Percentiles rank a stretch among this genome's conserved stretches.
Conservation (phyloP, 495 filamentous ascomycete species). For the Peziza echinospora region DNA sequence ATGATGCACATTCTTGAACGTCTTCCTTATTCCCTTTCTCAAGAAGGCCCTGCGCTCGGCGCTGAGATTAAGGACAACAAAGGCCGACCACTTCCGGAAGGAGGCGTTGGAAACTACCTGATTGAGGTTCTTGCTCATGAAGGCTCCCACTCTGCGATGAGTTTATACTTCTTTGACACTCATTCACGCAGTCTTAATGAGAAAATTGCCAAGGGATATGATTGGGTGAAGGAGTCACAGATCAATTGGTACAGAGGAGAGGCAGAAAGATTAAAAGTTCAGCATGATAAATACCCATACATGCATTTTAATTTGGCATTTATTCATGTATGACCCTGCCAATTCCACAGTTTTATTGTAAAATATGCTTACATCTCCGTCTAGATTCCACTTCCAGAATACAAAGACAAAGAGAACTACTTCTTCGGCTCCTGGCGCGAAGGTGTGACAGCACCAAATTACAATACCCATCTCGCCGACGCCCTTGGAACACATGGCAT, state of each 20-base stretch:
- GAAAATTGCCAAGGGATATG: conserved; percentile 48
- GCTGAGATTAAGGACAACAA: conserved; percentile 7
- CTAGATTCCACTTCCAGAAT: conserved; percentile 89
- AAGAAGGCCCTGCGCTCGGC: conserved; percentile 45
- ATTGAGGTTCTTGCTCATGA: conserved; percentile 69
- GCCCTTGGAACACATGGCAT: conserved; percentile 69
- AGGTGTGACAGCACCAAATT: conserved; percentile 58
- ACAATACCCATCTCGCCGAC: conserved; percentile 72
- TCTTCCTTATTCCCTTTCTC: conserved; percentile 71
- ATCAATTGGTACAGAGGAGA: conserved; percentile 83
- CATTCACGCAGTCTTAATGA: conserved; percentile 87
- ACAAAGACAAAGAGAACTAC: conserved; percentile 29
- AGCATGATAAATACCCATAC: conserved; percentile 61
- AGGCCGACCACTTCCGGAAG: conserved; percentile 31
- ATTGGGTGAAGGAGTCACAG: conserved; percentile 86
- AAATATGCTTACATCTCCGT: neutral
- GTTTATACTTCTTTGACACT: conserved; percentile 81
- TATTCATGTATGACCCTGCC: conserved; percentile 25
- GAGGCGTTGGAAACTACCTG: conserved; percentile 85
- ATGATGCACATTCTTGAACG: conserved; percentile 71
- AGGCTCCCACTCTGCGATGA: conserved; percentile 59
- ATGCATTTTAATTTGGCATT: conserved; percentile 94
- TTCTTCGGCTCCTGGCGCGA: conserved; percentile 51
- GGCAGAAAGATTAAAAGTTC: conserved; percentile 40
- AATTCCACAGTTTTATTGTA: neutral